phyloP scores from a whole-genome alignment of 306 rosid genomes.

The Coriaria nepalensis region DNA sequence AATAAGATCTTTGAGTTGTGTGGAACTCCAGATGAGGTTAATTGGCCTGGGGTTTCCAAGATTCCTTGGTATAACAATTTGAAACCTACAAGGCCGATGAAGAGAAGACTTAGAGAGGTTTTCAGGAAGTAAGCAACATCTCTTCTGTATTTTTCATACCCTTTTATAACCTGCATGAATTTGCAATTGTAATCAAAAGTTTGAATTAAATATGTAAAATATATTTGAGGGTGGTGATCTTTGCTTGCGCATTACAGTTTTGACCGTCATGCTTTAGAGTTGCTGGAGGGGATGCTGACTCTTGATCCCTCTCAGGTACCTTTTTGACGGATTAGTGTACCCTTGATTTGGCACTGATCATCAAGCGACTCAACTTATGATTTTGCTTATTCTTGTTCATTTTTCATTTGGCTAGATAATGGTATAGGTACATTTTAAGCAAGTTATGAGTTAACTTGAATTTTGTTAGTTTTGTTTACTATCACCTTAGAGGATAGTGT shows the following conservation, averaged over 20 bases:
- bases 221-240: neutral
- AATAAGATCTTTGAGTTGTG: conserved; percentile 42
- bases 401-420: too few relatives aligned
- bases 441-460: too few relatives aligned
- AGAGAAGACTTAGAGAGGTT: conserved; percentile 35
- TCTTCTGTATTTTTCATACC: neutral
- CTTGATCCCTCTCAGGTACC: conserved; percentile 45
- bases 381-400: neutral
- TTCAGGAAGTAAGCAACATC: conserved; percentile 31
- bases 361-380: neutral
- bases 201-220: neutral
- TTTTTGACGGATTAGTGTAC: neutral
- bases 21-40: conserved; percentile 38
- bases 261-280: conserved; percentile 42
- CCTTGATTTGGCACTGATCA: neutral
- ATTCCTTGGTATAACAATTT: conserved; percentile 47
- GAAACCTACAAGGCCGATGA: conserved; percentile 38
- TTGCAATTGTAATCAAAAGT: neutral
- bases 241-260: conserved; percentile 18
- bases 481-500: too few relatives aligned
- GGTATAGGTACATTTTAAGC: too few relatives aligned
- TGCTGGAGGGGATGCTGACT: conserved; percentile 36
- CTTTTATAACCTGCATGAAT: neutral
- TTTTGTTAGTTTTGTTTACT: too few relatives aligned
- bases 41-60: conserved; percentile 45